phyloP scores from a whole-genome alignment of 129 eudicot genomes.

The Glebionis coronaria region DNA sequence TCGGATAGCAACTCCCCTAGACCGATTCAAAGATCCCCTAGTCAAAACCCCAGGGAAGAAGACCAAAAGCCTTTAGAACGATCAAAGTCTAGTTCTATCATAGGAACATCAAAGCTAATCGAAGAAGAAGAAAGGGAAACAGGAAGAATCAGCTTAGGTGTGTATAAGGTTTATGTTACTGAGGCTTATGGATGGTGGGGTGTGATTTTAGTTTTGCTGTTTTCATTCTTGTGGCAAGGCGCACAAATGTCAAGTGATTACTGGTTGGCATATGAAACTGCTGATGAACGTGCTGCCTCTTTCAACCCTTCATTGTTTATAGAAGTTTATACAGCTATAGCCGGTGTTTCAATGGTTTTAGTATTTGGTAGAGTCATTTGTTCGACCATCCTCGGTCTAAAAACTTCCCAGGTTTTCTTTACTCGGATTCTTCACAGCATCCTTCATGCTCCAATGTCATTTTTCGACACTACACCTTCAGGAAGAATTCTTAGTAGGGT shows the following conservation, averaged over 20 bases:
- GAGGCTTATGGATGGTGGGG: slow-evolving; percentile 98
- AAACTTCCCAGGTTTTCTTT: slow-evolving; percentile 75
- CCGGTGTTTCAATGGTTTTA: slow-evolving; percentile 46
- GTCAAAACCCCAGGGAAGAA: slow-evolving; percentile 37
- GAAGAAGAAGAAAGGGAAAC: slow-evolving; percentile 90
- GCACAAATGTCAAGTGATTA: slow-evolving; percentile 69
- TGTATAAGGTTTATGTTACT: slow-evolving; percentile 66
- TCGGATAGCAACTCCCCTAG: slow-evolving; percentile 31
- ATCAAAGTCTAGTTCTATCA: slow-evolving; percentile 37
- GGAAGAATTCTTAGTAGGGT: slow-evolving; percentile 97
- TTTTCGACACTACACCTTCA: slow-evolving; percentile 93
- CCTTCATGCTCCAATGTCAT: slow-evolving; percentile 94
- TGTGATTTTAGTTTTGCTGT: slow-evolving; percentile 37
- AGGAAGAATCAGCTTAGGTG: slow-evolving; percentile 57
- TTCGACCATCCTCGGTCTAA: slow-evolving; percentile 59
- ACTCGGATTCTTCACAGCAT: slow-evolving; percentile 61
- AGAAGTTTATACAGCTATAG: slow-evolving; percentile 52
- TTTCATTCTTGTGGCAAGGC: slow-evolving; percentile 57
- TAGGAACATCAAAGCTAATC: slow-evolving; percentile 73
- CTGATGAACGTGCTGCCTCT: slow-evolving; percentile 46
- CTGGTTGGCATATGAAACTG: slow-evolving; percentile 86
- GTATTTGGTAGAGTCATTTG: slow-evolving; percentile 46
- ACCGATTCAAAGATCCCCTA: slow-evolving; percentile 37
- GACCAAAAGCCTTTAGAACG: slow-evolving; percentile 35
- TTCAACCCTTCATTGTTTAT: slow-evolving; percentile 76